Conservation (phyloP, 1,139 yeast species). For the Pichia inconspicua region DNA sequence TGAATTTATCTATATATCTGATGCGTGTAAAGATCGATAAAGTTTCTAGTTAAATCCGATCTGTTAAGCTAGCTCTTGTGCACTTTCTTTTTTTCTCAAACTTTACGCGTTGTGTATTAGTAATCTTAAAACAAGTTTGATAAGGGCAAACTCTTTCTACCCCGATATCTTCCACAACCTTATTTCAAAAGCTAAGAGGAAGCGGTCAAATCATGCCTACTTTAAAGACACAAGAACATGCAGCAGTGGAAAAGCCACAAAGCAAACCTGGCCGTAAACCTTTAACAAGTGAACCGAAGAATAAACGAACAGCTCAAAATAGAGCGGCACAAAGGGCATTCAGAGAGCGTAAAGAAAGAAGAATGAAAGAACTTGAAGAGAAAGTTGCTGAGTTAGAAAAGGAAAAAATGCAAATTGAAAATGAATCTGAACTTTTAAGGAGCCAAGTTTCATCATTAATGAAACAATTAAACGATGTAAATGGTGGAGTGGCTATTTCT, state of each 20-base stretch:
- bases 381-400: constrained; percentile 65
- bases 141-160: neutral
- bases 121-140: neutral
- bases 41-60: no score
- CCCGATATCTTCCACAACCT: neutral
- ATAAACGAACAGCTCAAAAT: constrained; percentile 91
- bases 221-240: constrained; percentile 9
- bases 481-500: neutral
- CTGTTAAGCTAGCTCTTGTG: no score
- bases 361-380: constrained; percentile 78
- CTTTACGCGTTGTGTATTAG: neutral
- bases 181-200: neutral
- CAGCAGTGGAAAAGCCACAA: constrained; percentile 10
- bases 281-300: constrained; percentile 67
- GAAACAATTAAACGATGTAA: constrained; percentile 41
- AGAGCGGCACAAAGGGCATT: constrained; percentile 97
- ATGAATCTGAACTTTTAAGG: constrained; percentile 64
- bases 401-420: constrained; percentile 51
- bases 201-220: constrained; percentile 3
- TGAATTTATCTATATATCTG: no score
- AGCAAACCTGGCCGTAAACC: constrained; percentile 65
- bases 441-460: constrained; percentile 72
- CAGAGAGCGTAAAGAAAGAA: constrained; percentile 85
- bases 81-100: no score
- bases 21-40: no score